Conservation (phyloP, 2,329 filamentous ascomycete species). For the Fusarium xylarioides region DNA sequence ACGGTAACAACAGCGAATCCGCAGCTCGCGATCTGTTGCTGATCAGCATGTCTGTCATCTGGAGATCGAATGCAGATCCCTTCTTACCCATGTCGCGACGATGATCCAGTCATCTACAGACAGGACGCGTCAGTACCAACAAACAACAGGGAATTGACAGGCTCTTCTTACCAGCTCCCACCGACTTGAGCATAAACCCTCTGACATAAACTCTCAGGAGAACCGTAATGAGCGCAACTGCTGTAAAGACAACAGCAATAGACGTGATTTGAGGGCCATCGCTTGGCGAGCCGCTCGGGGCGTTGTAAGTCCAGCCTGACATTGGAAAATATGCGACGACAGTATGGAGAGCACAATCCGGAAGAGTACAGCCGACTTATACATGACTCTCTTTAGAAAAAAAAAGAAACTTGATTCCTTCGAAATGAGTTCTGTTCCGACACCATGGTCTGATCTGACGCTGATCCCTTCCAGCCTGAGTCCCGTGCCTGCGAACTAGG, state of each 20-base stretch:
- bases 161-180: constrained; percentile 19
- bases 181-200: constrained; percentile 20
- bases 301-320: constrained; percentile 29
- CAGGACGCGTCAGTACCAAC: not conserved
- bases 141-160: not conserved
- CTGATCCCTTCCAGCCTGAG: constrained; percentile 45
- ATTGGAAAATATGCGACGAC: not conserved
- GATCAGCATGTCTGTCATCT: constrained; percentile 1
- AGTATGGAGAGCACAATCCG: not conserved
- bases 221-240: constrained; percentile 3
- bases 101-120: constrained; percentile 32
- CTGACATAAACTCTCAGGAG: constrained; percentile 20
- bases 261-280: constrained; percentile 21
- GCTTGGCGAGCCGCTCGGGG: constrained; percentile 8
- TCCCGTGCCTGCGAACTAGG: constrained; percentile 52
- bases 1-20: constrained; percentile 49
- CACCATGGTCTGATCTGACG: no score
- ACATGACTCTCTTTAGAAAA: not conserved
- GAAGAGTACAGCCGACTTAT: not conserved
- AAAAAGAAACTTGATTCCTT: no score
- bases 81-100: constrained; percentile 28
- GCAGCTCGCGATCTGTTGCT: constrained; percentile 42
- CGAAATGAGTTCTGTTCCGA: no score
- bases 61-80: not conserved
- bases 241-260: constrained; percentile 14